phyloP scores from a whole-genome alignment of 129 eudicot genomes.

The Escallonia rubra region DNA sequence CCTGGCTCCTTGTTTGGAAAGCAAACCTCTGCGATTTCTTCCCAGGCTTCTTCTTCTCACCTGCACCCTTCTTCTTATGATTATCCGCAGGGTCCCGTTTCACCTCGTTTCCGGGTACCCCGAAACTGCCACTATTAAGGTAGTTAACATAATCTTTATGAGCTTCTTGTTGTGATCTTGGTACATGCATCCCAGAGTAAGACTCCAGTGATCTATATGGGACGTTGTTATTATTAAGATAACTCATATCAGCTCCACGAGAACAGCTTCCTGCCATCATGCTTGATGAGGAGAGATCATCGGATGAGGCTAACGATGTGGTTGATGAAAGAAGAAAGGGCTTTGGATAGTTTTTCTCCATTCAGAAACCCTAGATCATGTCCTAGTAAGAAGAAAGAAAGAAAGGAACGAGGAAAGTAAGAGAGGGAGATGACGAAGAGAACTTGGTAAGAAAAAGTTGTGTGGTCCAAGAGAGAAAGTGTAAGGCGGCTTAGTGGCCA shows the following conservation, averaged over 20 bases:
- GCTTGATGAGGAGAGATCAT: background rate
- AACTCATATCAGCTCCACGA: too few relatives aligned
- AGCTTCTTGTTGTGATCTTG: background rate
- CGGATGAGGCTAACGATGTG: background rate
- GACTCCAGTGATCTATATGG: too few relatives aligned
- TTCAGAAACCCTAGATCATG: background rate
- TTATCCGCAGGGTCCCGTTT: constrained; percentile 10
- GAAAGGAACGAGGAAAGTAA: background rate
- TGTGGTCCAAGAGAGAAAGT: background rate
- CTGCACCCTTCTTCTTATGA: constrained; percentile 25
- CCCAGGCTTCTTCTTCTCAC: constrained; percentile 6
- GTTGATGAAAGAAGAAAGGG: constrained; percentile 3
- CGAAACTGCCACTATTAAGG: constrained; percentile 8
- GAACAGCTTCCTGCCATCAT: background rate
- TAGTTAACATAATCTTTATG: background rate
- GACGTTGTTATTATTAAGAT: too few relatives aligned
- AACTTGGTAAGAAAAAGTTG: background rate
- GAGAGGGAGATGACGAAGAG: background rate
- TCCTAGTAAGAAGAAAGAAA: background rate
- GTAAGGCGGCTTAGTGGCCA: constrained; percentile 7
- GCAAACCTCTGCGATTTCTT: constrained; percentile 32
- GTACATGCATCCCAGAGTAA: too few relatives aligned
- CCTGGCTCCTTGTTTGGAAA: constrained; percentile 51
- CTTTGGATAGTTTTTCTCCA: background rate
- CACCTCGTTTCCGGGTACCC: background rate